Evolutionary conservation across 1,284 basidiomycete genomes (phyloP).

Genomic region (Ceratobasidium theobromae): DNA sequence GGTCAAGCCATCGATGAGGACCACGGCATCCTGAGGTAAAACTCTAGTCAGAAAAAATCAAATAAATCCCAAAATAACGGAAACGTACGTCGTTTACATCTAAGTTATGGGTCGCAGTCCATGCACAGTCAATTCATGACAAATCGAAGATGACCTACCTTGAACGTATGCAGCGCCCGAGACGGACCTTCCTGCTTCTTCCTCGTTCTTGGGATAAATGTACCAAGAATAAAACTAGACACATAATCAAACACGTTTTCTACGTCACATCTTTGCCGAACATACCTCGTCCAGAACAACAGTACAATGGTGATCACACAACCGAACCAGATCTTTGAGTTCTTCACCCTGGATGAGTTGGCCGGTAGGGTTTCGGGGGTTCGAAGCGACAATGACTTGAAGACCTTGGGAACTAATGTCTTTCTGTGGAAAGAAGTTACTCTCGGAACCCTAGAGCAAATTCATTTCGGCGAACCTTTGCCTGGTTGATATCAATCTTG

Average conservation of each 20-base stretch:
- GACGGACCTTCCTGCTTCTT: constrained; percentile 73
- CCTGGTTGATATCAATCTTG: constrained; percentile 66
- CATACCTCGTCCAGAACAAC: constrained; percentile 83
- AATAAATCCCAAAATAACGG: background rate
- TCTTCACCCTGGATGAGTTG: constrained; percentile 75
- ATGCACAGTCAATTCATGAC: background rate
- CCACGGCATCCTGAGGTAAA: constrained; percentile 61
- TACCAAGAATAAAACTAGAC: constrained; percentile 88
- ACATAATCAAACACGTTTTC: background rate
- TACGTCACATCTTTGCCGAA: background rate
- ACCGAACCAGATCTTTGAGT: constrained; percentile 73
- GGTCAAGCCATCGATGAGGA: constrained; percentile 90
- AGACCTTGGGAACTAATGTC: constrained; percentile 80
- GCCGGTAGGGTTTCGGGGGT: constrained; percentile 91
- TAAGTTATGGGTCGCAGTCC: constrained; percentile 19
- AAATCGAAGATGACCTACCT: constrained; percentile 37
- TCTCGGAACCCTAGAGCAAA: background rate
- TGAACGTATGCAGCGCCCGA: constrained; percentile 83
- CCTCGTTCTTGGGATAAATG: constrained; percentile 77
- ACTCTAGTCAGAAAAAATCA: background rate
- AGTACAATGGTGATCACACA: constrained; percentile 72
- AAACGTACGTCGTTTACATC: constrained; percentile 71
- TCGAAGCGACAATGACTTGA: constrained; percentile 84
- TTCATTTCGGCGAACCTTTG: constrained; percentile 39
- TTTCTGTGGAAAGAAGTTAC: constrained; percentile 49